Conservation (phyloP, 768 basidiomycete genomes). For the Infundibulicybe gibba region DNA sequence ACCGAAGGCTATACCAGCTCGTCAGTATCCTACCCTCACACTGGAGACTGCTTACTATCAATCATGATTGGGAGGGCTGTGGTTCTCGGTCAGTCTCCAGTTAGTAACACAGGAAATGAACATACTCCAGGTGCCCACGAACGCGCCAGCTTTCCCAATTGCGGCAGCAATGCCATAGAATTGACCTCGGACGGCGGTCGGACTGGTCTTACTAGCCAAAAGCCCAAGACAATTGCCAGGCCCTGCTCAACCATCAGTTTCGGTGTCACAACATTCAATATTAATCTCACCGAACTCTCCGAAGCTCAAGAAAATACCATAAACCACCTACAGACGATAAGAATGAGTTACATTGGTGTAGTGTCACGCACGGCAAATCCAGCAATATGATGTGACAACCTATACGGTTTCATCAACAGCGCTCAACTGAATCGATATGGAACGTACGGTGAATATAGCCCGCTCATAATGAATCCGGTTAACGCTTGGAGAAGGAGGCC, state of each 20-base stretch:
- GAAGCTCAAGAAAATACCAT: constrained; percentile 87
- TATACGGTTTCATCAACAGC: constrained; percentile 14
- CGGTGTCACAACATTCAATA: neutral
- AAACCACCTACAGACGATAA: constrained; percentile 52
- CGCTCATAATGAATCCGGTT: constrained; percentile 89
- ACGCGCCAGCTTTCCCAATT: constrained; percentile 81
- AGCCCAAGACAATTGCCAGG: constrained; percentile 87
- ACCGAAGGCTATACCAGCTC: constrained; percentile 51
- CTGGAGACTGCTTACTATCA: constrained; percentile 32
- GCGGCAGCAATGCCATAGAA: constrained; percentile 88
- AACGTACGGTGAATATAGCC: constrained; percentile 57
- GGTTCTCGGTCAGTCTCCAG: neutral
- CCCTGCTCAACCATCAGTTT: constrained; percentile 26
- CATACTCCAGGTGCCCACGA: constrained; percentile 78
- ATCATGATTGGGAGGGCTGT: constrained; percentile 69
- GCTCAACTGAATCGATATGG: neutral
- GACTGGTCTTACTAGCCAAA: constrained; percentile 80
- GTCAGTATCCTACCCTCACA: constrained; percentile 1
- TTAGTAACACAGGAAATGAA: neutral
- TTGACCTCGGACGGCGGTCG: constrained; percentile 83
- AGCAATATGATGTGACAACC: constrained; percentile 62
- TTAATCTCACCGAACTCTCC: constrained; percentile 69
- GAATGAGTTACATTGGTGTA: neutral
- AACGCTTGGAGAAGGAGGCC: constrained; percentile 68
- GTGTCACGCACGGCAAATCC: constrained; percentile 60